Conservation (phyloP, 805 yeast species). For the Ogataea glucozyma region DNA sequence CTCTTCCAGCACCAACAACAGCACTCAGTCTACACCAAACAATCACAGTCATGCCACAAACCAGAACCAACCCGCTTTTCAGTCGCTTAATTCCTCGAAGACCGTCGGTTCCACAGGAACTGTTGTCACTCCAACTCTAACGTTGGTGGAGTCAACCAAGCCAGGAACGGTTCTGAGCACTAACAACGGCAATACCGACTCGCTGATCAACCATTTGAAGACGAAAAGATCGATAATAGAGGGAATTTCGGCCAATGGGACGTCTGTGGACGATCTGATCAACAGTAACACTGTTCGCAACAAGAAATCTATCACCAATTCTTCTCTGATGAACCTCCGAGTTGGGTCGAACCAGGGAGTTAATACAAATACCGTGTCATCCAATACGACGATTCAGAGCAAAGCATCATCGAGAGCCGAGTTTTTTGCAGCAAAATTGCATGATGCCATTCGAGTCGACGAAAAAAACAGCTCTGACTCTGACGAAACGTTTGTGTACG, state of each 20-base stretch:
- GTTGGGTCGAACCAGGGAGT: constrained; percentile 21
- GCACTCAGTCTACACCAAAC: not conserved
- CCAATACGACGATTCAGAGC: constrained; percentile 38
- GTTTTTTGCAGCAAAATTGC: constrained; percentile 90
- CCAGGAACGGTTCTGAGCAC: constrained; percentile 4
- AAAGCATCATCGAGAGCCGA: constrained; percentile 77
- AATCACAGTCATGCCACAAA: not conserved
- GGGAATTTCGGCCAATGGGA: constrained; percentile 8
- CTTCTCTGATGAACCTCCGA: constrained; percentile 32
- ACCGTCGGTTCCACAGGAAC: not conserved
- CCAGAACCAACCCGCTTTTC: not conserved
- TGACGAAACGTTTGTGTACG: constrained; percentile 96
- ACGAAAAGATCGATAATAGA: constrained; percentile 26
- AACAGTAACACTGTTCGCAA: constrained; percentile 11
- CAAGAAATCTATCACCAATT: constrained; percentile 21
- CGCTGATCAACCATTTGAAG: constrained; percentile 25
- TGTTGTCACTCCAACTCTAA: not conserved
- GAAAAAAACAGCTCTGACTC: constrained; percentile 70
- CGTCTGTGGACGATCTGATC: constrained; percentile 8
- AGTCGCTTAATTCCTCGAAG: constrained; percentile 1
- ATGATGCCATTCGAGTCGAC: constrained; percentile 90
- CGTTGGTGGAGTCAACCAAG: constrained; percentile 5
- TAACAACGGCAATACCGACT: constrained; percentile 14
- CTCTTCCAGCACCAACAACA: constrained; percentile 1
- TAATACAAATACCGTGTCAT: constrained; percentile 28